phyloP scores from a whole-genome alignment of 495 filamentous ascomycete genomes.

The Aspergillus funiculosus region DNA sequence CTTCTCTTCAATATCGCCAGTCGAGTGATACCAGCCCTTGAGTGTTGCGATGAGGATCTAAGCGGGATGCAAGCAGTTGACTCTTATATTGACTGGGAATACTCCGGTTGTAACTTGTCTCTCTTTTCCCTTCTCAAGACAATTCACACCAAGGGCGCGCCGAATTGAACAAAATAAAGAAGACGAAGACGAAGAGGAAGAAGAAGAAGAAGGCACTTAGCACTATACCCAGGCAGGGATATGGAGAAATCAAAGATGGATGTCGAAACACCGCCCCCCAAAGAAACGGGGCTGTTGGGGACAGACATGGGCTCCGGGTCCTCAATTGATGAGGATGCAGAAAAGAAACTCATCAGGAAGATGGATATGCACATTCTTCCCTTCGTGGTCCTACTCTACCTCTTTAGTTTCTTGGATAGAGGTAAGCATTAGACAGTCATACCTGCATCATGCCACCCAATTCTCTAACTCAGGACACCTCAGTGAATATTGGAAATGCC shows the following conservation, averaged over 20 bases:
- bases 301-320: slow-evolving; percentile 13
- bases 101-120: too few relatives aligned
- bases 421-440: slow-evolving; percentile 23
- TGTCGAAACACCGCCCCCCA: slow-evolving; percentile 8
- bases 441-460: not conserved
- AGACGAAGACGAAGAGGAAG: not conserved
- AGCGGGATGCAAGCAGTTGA: not conserved
- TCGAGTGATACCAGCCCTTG: not conserved
- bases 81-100: too few relatives aligned
- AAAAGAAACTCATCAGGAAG: slow-evolving; percentile 45
- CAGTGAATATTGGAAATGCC: slow-evolving; percentile 75
- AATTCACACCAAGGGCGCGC: too few relatives aligned
- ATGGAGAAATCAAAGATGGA: slow-evolving; percentile 13
- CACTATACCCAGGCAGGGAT: slow-evolving; percentile 1
- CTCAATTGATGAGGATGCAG: slow-evolving; percentile 37
- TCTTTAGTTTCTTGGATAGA: slow-evolving; percentile 63
- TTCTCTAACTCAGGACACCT: slow-evolving; percentile 18
- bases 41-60: not conserved
- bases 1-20: not conserved
- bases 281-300: not conserved
- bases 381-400: slow-evolving; percentile 54
- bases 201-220: not conserved
- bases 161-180: too few relatives aligned
- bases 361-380: slow-evolving; percentile 58
- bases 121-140: slow-evolving; percentile 3